Conservation (phyloP, 805 yeast genomes). For the Nakazawaea ishiwadae region DNA sequence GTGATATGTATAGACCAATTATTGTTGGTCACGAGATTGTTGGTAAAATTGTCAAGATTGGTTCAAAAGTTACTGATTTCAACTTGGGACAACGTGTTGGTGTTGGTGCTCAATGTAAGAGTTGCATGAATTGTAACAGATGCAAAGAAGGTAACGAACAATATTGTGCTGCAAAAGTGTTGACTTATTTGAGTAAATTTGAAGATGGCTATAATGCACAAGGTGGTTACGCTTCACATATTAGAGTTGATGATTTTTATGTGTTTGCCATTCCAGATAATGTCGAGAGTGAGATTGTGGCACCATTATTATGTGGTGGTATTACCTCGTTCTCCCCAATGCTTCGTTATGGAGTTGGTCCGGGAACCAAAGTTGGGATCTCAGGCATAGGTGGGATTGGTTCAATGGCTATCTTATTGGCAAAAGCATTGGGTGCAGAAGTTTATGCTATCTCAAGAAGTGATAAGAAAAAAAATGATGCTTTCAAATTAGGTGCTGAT, state of each 20-base stretch:
- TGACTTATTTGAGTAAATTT: conserved; percentile 30
- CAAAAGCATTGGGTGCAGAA: conserved; percentile 60
- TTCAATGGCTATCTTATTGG: conserved; percentile 56
- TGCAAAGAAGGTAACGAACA: conserved; percentile 50
- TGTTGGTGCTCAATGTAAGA: conserved; percentile 63
- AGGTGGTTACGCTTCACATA: conserved; percentile 69
- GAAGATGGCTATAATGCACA: conserved; percentile 30
- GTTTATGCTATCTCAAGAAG: conserved; percentile 55
- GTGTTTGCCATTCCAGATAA: conserved; percentile 60
- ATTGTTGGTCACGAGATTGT: conserved; percentile 63
- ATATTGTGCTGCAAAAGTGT: conserved; percentile 30
- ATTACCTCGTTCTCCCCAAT: conserved; percentile 69
- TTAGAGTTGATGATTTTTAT: conserved; percentile 59
- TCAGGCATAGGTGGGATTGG: conserved; percentile 69
- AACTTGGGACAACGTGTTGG: conserved; percentile 76
- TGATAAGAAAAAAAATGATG: conserved; percentile 44
- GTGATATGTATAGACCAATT: conserved; percentile 22
- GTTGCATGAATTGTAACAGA: conserved; percentile 59
- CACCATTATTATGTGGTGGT: conserved; percentile 78
- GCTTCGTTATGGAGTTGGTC: conserved; percentile 34
- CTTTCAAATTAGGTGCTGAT: conserved; percentile 50
- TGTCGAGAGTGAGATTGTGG: conserved; percentile 49
- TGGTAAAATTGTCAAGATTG: conserved; percentile 56
- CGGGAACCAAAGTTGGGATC: conserved; percentile 47
- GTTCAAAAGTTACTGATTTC: conserved; percentile 45